Percentiles rank a stretch among this genome's conserved stretches.
These are phyloP conservation scores for Ophiocordyceps camponoti-floridani DNA, from an alignment of 2,329 filamentous ascomycete genomes.

Conservation along the genomic window DNA sequence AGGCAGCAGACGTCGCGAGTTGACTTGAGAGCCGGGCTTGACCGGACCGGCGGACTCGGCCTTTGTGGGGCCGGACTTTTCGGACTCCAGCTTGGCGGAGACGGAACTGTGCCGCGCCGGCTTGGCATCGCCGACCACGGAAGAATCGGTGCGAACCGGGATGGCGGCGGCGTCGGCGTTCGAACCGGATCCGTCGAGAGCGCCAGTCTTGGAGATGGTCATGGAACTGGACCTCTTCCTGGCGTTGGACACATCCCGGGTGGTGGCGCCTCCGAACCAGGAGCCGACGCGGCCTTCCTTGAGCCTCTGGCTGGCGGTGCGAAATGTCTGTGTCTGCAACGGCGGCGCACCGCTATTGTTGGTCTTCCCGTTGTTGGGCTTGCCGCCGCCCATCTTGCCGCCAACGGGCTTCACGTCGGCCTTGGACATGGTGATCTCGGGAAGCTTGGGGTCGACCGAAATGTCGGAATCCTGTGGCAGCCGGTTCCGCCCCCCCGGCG, in stretches of 20 bases:
- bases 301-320: constrained; percentile 34
- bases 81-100: background rate
- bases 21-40: constrained; percentile 43
- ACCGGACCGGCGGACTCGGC: constrained; percentile 5
- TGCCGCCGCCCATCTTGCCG: constrained; percentile 7
- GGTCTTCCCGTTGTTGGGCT: background rate
- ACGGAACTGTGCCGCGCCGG: background rate
- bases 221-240: constrained; percentile 23
- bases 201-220: background rate
- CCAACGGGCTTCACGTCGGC: constrained; percentile 13
- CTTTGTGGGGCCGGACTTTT: background rate
- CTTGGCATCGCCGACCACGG: background rate
- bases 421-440: constrained; percentile 23
- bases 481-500: constrained; percentile 28
- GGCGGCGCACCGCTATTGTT: constrained; percentile 4
- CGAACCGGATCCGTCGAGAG: background rate
- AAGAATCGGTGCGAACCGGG: background rate
- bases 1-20: constrained; percentile 44
- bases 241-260: constrained; percentile 25
- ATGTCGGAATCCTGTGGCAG: constrained; percentile 24
- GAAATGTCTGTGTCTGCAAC: constrained; percentile 29
- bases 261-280: constrained; percentile 29
- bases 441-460: constrained; percentile 63
- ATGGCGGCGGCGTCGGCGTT: background rate
- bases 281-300: constrained; percentile 20